Conservation (phyloP, 306 rosid genomes). For the Benincasa hispida region DNA sequence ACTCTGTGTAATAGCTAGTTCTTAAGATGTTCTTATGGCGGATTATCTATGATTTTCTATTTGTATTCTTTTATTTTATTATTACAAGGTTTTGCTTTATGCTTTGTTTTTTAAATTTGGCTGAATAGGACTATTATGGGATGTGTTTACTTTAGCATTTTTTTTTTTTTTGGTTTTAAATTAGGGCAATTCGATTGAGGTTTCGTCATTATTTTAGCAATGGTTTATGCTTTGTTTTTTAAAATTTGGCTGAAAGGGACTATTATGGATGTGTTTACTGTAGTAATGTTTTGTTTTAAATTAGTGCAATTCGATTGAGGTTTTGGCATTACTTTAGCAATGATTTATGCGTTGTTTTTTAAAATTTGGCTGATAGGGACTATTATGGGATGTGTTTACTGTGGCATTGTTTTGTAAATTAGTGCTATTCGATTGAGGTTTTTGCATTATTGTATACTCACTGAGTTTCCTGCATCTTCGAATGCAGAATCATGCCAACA, state of each 20-base stretch:
- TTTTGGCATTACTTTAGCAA: no score
- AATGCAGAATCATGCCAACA: constrained; percentile 67
- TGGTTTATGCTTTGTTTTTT: no score
- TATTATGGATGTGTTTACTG: no score
- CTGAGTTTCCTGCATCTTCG: neutral
- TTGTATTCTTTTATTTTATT: neutral
- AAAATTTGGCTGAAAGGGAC: no score
- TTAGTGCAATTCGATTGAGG: no score
- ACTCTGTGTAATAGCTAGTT: neutral
- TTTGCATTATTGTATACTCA: neutral
- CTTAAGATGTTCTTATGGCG: neutral
- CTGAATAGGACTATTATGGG: no score
- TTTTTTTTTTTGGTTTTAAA: no score
- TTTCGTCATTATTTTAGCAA: no score
- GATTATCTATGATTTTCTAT: neutral
- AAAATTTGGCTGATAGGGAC: neutral
- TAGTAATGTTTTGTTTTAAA: no score
- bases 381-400: neutral
- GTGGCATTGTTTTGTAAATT: neutral
- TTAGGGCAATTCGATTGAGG: no score
- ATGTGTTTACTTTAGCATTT: no score
- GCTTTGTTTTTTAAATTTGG: no score
- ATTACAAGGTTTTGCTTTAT: neutral
- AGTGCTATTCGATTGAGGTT: neutral
- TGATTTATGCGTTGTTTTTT: neutral